Percentiles rank a stretch among this genome's conserved stretches.
Conservation (phyloP, 2,329 filamentous ascomycete genomes). For the Botrytis hyacinthi region DNA sequence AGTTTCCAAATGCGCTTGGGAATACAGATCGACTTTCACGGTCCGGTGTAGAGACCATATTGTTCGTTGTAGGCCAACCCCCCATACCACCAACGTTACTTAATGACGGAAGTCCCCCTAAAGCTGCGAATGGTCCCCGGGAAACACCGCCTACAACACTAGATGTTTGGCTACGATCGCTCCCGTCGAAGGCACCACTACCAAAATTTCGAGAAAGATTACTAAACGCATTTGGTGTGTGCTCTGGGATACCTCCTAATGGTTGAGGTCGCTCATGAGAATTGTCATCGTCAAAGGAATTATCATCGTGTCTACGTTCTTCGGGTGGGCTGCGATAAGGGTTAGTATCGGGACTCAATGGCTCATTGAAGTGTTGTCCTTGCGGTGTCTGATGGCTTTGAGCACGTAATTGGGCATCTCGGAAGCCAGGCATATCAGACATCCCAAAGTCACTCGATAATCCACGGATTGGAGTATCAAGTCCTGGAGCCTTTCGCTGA, state of each 20-base stretch:
- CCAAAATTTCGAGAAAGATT: slow-evolving; percentile 52
- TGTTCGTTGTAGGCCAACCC: slow-evolving; percentile 50
- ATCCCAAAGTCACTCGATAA: slow-evolving; percentile 59
- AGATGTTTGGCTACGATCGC: slow-evolving; percentile 90
- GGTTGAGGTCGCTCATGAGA: slow-evolving; percentile 51
- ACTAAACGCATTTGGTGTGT: slow-evolving; percentile 53
- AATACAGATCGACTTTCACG: slow-evolving; percentile 56
- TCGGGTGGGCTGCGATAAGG: slow-evolving; percentile 89
- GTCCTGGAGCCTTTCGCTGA: slow-evolving; percentile 43
- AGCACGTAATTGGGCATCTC: slow-evolving; percentile 50
- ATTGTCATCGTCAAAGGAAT: slow-evolving; percentile 37
- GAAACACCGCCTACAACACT: slow-evolving; percentile 65
- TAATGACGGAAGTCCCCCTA: slow-evolving; percentile 59
- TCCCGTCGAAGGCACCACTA: slow-evolving; percentile 54
- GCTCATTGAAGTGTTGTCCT: slow-evolving; percentile 54
- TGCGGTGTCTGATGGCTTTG: slow-evolving; percentile 44
- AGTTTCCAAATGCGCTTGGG: slow-evolving; percentile 67
- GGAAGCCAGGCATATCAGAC: slow-evolving; percentile 57
- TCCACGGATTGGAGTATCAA: slow-evolving; percentile 45
- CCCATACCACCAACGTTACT: slow-evolving; percentile 48
- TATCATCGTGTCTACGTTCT: slow-evolving; percentile 44
- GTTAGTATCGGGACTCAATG: slow-evolving; percentile 90
- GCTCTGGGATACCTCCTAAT: slow-evolving; percentile 52
- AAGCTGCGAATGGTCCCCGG: slow-evolving; percentile 61
- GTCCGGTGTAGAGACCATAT: slow-evolving; percentile 66